Evolutionary conservation across 371 early-diverging fungal genomes (phyloP), one percentile per base, ranked within the genome.

Genomic region (Mucor piriformis): DNA sequence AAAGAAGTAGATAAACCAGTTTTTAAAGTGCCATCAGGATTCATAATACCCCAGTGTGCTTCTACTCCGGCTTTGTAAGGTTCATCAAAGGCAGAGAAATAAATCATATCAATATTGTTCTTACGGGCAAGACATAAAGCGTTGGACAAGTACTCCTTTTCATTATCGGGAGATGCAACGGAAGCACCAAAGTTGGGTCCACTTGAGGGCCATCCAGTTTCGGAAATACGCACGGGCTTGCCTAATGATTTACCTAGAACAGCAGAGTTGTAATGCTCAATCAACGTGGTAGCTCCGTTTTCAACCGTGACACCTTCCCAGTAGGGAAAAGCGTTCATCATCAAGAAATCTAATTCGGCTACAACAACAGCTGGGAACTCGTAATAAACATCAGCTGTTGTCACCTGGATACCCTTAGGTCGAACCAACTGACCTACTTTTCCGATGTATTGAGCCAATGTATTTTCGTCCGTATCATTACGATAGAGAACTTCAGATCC

Each of bases 261-360:
- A 27, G 84, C 66, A 29, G 57, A 48, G 11, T 86, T 66, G 25
- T 81, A 77, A 49, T 85, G 84, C 16, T 68, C 64, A 44, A 83
- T 72, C 12, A 84, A 54, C 15, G 64, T 79, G 48, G 57, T 46
- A 35, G 75, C 79, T 20, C 83, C 84, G 24, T 70, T 66, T 2
- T 82, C 74, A 7, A 82, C 77, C 2, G 73, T 57, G 20, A 73
- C 77, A 52, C 85, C 87, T 57, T 87, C 85, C 88, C 88, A 86
- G 70, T 82, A 85, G 20, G 88, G 86, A 72, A 87, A 87, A 11
- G 81, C 88, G 59, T 87, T 83, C 77, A 86, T 81, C 61, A 78
- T 77, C 20, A 84, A 69, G 63, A 81, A 87, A 61, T 87, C 88
- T 15, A 85, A 70, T 11, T 75, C 72, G 3, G 73, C 73, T 15